phyloP scores from a whole-genome alignment of 495 filamentous ascomycete genomes.

The Cryomyces minteri region DNA sequence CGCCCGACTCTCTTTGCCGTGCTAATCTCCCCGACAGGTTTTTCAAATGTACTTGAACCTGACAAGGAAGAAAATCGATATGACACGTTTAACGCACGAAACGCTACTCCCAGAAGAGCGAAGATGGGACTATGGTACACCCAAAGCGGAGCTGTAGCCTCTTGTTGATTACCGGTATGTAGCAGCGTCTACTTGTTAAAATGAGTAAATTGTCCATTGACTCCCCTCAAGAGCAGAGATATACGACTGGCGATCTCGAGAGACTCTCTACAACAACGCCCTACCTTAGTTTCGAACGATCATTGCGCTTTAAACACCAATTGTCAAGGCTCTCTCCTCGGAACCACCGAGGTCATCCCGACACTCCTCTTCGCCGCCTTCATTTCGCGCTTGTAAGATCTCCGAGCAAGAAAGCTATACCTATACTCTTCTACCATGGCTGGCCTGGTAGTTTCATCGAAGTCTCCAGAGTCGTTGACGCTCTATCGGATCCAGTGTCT shows the following conservation, averaged over 20 bases:
- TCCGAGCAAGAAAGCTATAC: constrained; percentile 14
- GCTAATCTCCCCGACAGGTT: constrained; percentile 2
- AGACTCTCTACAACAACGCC: constrained; percentile 31
- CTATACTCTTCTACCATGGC: constrained; percentile 20
- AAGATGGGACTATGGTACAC: constrained; percentile 17
- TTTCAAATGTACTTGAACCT: constrained; percentile 20
- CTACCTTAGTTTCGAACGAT: constrained; percentile 42
- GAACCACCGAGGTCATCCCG: not conserved
- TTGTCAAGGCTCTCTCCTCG: not conserved
- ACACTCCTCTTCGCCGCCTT: constrained; percentile 10
- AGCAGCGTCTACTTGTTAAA: not conserved
- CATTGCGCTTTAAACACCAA: constrained; percentile 8
- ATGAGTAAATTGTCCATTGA: not conserved
- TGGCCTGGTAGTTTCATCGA: constrained; percentile 21
- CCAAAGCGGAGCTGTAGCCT: constrained; percentile 18
- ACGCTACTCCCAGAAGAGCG: constrained; percentile 8
- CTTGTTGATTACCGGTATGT: constrained; percentile 20
- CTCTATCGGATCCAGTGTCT: constrained; percentile 14
- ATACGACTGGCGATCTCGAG: constrained; percentile 41
- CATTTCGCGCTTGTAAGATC: constrained; percentile 22
- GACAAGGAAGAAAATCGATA: constrained; percentile 20
- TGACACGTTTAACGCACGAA: constrained; percentile 19
- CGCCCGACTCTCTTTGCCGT: too few relatives aligned
- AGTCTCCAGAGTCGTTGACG: constrained; percentile 15
- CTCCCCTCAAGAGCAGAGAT: constrained; percentile 29